Evolutionary conservation across 768 basidiomycete species (phyloP).

Genomic region (Leucosporidium scottii): DNA sequence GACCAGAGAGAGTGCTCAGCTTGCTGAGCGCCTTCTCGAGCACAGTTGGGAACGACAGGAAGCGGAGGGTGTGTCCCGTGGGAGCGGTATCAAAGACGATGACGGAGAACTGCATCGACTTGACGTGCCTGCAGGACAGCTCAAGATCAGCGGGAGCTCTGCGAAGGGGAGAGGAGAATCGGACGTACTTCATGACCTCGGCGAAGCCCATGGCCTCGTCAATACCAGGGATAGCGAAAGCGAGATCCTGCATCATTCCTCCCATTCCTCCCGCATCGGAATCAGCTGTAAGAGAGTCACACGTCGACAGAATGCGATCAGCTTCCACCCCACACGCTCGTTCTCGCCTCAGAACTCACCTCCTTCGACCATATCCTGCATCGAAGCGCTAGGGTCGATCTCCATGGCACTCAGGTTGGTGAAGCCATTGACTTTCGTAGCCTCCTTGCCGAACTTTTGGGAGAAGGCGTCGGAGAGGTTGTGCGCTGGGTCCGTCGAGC

Average conservation of each 20-base stretch:
- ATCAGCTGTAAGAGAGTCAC: background rate
- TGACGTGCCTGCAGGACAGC: conserved; percentile 70
- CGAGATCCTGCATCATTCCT: conserved; percentile 98
- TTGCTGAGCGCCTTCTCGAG: conserved; percentile 96
- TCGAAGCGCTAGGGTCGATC: conserved; percentile 94
- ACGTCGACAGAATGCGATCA: background rate
- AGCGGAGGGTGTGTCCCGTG: conserved; percentile 95
- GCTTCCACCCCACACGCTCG: background rate
- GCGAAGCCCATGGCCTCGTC: conserved; percentile 99
- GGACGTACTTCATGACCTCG: conserved; percentile 94
- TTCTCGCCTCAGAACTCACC: conserved; percentile 50
- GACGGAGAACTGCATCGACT: conserved; percentile 99
- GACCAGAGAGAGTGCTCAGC: conserved; percentile 81
- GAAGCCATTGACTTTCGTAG: conserved; percentile 92
- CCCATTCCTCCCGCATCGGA: conserved; percentile 68
- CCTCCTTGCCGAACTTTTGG: conserved; percentile 98
- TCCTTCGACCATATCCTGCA: conserved; percentile 98
- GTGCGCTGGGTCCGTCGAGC: conserved; percentile 97
- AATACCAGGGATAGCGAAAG: conserved; percentile 97
- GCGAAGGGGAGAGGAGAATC: background rate
- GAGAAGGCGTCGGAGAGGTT: conserved; percentile 97
- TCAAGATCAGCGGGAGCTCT: background rate
- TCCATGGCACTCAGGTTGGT: conserved; percentile 98
- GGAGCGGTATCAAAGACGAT: conserved; percentile 99
- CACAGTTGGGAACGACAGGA: conserved; percentile 97